Evolutionary conservation across 345 rosid genomes (phyloP).

Genomic region (Lepidium aucheri): DNA sequence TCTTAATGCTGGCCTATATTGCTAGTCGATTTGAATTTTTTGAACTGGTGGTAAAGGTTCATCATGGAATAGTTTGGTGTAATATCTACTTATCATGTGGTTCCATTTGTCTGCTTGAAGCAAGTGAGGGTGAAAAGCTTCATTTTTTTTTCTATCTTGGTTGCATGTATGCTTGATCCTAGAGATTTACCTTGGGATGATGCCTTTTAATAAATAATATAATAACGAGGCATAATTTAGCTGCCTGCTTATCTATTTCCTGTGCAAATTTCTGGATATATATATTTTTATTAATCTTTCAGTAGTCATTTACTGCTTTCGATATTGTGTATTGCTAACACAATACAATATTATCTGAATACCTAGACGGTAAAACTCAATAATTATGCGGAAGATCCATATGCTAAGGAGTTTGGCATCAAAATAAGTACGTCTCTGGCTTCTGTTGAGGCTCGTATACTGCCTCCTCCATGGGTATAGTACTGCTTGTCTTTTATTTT

Average conservation of each 20-base stretch:
- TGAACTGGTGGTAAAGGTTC: background rate
- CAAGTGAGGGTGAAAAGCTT: background rate
- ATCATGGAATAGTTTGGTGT: background rate
- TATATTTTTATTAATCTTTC: no score
- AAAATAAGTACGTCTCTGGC: constrained; percentile 83
- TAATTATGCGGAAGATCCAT: constrained; percentile 64
- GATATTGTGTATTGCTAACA: background rate
- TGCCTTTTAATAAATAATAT: background rate
- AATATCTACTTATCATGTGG: background rate
- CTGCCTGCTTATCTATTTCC: background rate
- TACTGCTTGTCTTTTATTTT: background rate
- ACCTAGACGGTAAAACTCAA: constrained; percentile 70
- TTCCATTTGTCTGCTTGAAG: background rate
- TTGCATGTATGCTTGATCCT: background rate
- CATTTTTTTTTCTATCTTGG: background rate
- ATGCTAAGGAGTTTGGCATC: constrained; percentile 94
- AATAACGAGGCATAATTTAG: background rate
- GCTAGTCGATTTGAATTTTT: background rate
- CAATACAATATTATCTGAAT: background rate
- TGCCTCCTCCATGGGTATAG: constrained; percentile 89
- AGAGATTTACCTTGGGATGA: background rate
- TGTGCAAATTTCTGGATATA: background rate
- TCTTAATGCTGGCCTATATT: background rate
- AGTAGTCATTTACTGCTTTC: background rate
- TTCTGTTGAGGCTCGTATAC: constrained; percentile 91